phyloP scores from a whole-genome alignment of 768 basidiomycete genomes.

The Tylopilus balloui region DNA sequence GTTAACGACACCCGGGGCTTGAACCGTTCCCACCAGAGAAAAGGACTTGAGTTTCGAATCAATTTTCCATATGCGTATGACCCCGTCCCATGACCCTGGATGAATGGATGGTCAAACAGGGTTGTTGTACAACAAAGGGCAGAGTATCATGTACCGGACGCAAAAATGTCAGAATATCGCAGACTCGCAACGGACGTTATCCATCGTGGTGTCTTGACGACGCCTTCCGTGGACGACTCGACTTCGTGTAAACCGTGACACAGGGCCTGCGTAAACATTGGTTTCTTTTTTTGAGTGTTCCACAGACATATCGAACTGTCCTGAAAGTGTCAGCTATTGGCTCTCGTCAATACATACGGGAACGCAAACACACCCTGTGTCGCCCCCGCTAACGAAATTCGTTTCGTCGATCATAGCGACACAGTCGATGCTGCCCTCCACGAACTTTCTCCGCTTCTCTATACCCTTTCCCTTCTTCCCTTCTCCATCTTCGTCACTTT shows the following conservation, averaged over 20 bases:
- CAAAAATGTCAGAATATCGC: conserved; percentile 87
- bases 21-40: conserved; percentile 55
- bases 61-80: conserved; percentile 87
- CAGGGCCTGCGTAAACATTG: conserved; percentile 78
- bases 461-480: conserved; percentile 30
- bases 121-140: not conserved
- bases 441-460: conserved; percentile 40
- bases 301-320: conserved; percentile 82
- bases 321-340: not conserved
- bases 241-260: conserved; percentile 83
- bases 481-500: conserved; percentile 45
- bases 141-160: conserved; percentile 57
- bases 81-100: conserved; percentile 90
- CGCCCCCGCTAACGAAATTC: conserved; percentile 90
- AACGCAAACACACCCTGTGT: conserved; percentile 71
- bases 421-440: conserved; percentile 90
- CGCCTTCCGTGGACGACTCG: conserved; percentile 67
- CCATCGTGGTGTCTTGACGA: conserved; percentile 81
- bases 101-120: conserved; percentile 1
- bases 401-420: conserved; percentile 95
- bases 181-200: conserved; percentile 80
- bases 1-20: conserved; percentile 80
- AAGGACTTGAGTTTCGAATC: conserved; percentile 78
- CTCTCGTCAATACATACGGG: not conserved
- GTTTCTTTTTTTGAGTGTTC: conserved; percentile 92